Evolutionary conservation across 768 basidiomycete species (phyloP).

Genomic region (Kwoniella bestiolae): DNA sequence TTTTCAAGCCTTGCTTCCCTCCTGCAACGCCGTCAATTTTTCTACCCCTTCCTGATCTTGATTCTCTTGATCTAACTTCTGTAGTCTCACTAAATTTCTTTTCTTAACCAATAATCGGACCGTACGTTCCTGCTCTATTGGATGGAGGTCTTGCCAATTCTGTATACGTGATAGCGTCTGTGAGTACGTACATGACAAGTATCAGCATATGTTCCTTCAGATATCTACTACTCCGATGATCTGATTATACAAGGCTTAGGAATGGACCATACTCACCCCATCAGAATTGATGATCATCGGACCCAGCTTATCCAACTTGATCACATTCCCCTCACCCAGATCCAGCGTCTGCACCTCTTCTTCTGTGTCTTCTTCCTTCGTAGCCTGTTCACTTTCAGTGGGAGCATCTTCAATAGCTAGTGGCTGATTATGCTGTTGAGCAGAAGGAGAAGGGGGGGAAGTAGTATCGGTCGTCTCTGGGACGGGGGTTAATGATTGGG

Average conservation of each 20-base stretch:
- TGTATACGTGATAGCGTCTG: constrained; percentile 71
- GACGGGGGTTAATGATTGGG: constrained; percentile 3
- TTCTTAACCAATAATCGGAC: constrained; percentile 63
- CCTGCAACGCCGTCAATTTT: constrained; percentile 21
- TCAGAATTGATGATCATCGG: constrained; percentile 73
- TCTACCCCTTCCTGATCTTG: constrained; percentile 19
- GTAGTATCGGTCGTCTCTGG: constrained; percentile 7
- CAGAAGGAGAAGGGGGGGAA: neutral
- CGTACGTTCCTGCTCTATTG: constrained; percentile 66
- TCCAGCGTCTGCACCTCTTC: constrained; percentile 39
- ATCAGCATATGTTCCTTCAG: constrained; percentile 1
- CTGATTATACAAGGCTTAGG: no score
- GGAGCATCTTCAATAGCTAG: constrained; percentile 29
- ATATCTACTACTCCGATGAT: no score
- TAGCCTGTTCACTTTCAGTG: neutral
- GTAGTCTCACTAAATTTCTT: constrained; percentile 50
- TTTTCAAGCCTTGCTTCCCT: neutral
- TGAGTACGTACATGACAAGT: neutral
- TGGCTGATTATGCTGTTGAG: neutral
- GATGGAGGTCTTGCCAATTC: constrained; percentile 68
- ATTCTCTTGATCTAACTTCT: constrained; percentile 43
- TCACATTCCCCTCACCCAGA: constrained; percentile 51
- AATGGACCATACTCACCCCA: constrained; percentile 61
- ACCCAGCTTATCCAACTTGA: constrained; percentile 67
- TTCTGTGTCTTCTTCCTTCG: neutral